These are phyloP conservation scores for Annulohypoxylon nitens DNA, from an alignment of 495 filamentous ascomycete species.

Conservation along the genomic window DNA sequence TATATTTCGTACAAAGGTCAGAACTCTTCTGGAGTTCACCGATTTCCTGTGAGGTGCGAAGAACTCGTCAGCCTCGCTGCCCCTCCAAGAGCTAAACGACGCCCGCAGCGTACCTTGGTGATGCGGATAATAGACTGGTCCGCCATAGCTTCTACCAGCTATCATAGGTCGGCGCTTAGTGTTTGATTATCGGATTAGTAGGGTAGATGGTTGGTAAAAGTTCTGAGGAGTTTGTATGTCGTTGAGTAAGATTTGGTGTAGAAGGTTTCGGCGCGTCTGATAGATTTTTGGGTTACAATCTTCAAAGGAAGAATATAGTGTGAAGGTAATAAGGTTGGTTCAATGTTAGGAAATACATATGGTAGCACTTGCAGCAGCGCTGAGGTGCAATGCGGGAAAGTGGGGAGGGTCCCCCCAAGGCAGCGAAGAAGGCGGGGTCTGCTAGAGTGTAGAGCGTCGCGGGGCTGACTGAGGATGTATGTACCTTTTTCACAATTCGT, in stretches of 20 bases:
- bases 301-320: conserved; percentile 9
- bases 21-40: conserved; percentile 82
- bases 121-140: conserved; percentile 89
- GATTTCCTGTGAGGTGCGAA: conserved; percentile 72
- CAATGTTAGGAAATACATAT: conserved; percentile 1
- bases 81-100: conserved; percentile 39
- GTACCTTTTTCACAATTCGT: not conserved
- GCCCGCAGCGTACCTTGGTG: conserved; percentile 71
- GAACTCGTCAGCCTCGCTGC: conserved; percentile 56
- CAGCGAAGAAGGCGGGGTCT: conserved; percentile 38
- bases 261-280: conserved; percentile 26
- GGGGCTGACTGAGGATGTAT: conserved; percentile 16
- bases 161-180: conserved; percentile 30
- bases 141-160: conserved; percentile 67
- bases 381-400: conserved; percentile 42
- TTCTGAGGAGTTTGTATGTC: not conserved
- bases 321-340: conserved; percentile 6
- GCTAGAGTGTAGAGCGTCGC: not conserved
- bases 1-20: conserved; percentile 77
- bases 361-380: conserved; percentile 40
- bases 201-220: not conserved
- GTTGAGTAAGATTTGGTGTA: conserved; percentile 9
- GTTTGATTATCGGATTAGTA: conserved; percentile 1
- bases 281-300: conserved; percentile 37
- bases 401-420: conserved; percentile 37